Base-by-base conservation (phyloP, 176 grass and related monocot genomes). In the Dactylis glomerata region DNA sequence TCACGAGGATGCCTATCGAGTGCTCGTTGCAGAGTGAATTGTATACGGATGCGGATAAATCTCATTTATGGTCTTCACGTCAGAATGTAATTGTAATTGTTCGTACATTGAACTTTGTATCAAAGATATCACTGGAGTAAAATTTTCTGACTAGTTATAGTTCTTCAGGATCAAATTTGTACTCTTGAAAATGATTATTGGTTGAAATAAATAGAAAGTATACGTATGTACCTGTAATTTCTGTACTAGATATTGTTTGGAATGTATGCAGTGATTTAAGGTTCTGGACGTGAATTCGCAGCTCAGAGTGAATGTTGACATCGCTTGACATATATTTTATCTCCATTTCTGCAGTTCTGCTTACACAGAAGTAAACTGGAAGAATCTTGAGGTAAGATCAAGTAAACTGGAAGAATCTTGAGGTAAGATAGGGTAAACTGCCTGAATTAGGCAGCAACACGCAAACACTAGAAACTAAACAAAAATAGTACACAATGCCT, bases 21-120 rank as follows among this genome's bases (percentile, higher is more conserved):
- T 70, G 13, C 72, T 77, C 55, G 32, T 52, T 77, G 52, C 64
- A n/a, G 77, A 86, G 70, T 56, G 66, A 79, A 66, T 27, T 86
- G 62, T 82, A 82, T 86, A 90, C 64, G 72, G 7, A 54, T 63
- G 40, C 63, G 33, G 52, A 90, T 84, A 86, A 85, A 78, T 83
- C 80, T 77, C 49, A 77, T 71, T 61, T 75, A 17, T 80, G 13
- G 55, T 79, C 8, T 19, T 89, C 13, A 47, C 8, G 26, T 22
- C 73, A 64, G 51, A 86, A n/a, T 81, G 10, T 71, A 78, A 23
- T 79, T 79, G 81, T 83, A 83, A 66, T 61, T 71, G 62, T 69
- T 30, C n/a, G 4, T 86, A 63, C 55, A 86, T 37, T 40, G 54
- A 61, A n/a, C 45, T 40, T 83, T 61, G 2, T 23, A 58, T 63